Base-by-base conservation (phyloP, 768 basidiomycete genomes). In the Mrakia gelida region DNA sequence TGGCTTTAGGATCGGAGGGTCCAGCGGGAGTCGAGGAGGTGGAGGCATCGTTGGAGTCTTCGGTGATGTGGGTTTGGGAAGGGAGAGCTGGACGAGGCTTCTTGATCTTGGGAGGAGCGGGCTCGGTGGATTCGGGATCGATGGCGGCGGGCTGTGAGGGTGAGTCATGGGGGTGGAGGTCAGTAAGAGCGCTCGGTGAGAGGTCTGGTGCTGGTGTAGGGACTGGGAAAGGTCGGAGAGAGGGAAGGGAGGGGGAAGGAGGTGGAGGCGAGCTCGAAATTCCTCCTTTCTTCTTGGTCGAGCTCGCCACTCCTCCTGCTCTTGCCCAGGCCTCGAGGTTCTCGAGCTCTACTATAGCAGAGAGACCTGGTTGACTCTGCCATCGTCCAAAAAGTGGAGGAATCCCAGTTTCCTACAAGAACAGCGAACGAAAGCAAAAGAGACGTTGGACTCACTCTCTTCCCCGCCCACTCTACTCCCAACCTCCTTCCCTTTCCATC, bases 401-500 rank as follows among this genome's bases (percentile, higher is more conserved):
- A 16, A 52, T 52, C 59, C 26, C 26, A n/a, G 10, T 4, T 59
- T 28, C 59, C 59, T 59, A 9, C 23, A 26, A 59, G 26, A 49
- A n/a, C 21, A n/a, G 43, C 43, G 34, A 28, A n/a, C 34, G 13
- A 73, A 30, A 52, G 49, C 2, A 52, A 13, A 52, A 7, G 15
- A 21, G 18, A 45, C 10, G 34, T 34, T 43, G 5, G 8, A 81
- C 85, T 76, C 76, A 93, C 94, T 86, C 92, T 94, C 78, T 86
- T 87, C 45, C 67, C 77, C 0, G 95, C 93, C 92, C 92, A 94
- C 78, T 91, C 88, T 1, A 92, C 88, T 54, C 93, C 86, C 71
- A 97, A 83, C 80, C 86, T 89, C 78, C 95, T 87, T 18, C 90
- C 90, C 32, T 89, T 89, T 30, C 71, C 49, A 21, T 93, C 86